A percentile compares a stretch with the other conserved stretches of the same genome.
These are phyloP conservation scores for Erodium texanum DNA, from an alignment of 441 rosid genomes.

Conservation along the genomic window DNA sequence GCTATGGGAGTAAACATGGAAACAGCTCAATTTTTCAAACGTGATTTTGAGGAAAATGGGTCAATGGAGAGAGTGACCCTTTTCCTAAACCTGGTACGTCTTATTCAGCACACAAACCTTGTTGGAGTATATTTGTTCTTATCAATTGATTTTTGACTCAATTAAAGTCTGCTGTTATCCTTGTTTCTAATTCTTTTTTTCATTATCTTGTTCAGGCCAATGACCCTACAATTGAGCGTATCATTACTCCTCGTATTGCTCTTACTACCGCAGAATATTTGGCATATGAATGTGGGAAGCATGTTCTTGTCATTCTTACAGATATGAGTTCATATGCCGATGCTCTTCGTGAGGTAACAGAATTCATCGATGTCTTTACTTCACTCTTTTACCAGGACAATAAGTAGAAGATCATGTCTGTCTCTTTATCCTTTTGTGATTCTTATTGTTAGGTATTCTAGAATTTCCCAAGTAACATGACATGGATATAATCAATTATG, in stretches of 20 bases:
- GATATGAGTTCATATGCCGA: slow-evolving; percentile 99
- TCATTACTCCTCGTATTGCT: slow-evolving; percentile 91
- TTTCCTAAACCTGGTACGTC: background rate
- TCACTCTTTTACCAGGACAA: background rate
- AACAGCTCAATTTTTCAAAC: slow-evolving; percentile 97
- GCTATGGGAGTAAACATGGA: slow-evolving; percentile 99
- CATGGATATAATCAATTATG: background rate
- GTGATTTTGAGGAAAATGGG: slow-evolving; percentile 98
- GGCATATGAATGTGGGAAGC: slow-evolving; percentile 99
- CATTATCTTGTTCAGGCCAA: slow-evolving; percentile 57
- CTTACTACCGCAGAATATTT: slow-evolving; percentile 87
- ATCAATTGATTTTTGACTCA: no score
- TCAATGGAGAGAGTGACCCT: slow-evolving; percentile 99
- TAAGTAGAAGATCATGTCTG: no score
- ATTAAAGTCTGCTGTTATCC: background rate
- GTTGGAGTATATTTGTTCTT: background rate
- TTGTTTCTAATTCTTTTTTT: background rate
- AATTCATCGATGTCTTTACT: no score
- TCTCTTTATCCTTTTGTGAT: no score
- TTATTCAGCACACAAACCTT: background rate
- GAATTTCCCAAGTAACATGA: no score
- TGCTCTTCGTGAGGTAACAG: slow-evolving; percentile 97
- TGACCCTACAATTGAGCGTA: slow-evolving; percentile 96
- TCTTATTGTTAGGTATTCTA: no score
- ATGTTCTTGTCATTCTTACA: slow-evolving; percentile 88